These are phyloP conservation scores for Volvox africanus DNA, from an alignment of 139 green algal genomes.

Conservation along the genomic window DNA sequence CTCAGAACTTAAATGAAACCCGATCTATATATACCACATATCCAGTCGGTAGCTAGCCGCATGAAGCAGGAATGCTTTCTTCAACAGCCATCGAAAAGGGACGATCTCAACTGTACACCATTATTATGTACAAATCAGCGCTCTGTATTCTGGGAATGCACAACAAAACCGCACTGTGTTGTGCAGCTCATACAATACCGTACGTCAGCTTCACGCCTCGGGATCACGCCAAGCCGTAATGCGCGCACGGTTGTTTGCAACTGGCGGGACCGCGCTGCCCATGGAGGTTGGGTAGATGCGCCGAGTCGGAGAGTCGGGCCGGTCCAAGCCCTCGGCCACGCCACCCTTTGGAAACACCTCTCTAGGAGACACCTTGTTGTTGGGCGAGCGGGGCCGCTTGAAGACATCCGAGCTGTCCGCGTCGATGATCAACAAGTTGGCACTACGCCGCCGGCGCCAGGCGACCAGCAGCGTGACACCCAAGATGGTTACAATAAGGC, in stretches of 20 bases:
- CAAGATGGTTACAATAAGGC: background rate
- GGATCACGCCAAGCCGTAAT: background rate
- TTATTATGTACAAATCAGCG: too few relatives aligned
- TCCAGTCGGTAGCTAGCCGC: too few relatives aligned
- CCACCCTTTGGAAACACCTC: background rate
- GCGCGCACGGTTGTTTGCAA: background rate
- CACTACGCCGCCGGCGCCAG: background rate
- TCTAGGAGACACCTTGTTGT: background rate
- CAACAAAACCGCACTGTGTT: background rate
- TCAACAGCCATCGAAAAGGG: too few relatives aligned
- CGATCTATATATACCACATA: too few relatives aligned
- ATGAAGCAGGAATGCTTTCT: too few relatives aligned
- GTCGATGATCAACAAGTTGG: background rate
- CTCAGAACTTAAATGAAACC: too few relatives aligned
- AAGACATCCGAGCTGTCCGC: background rate
- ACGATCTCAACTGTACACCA: too few relatives aligned
- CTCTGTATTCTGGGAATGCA: too few relatives aligned
- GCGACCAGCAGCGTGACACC: background rate
- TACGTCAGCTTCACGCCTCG: background rate
- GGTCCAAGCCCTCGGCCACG: conserved; percentile 17
- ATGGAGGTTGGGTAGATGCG: background rate
- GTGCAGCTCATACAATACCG: background rate
- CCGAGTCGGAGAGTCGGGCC: background rate
- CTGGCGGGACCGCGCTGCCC: background rate
- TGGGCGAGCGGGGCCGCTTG: background rate